A percentile compares a stretch with the other conserved stretches of the same genome.
These are phyloP conservation scores for Kodamaea fungicola DNA, from an alignment of 1,139 yeast species.

Conservation along the genomic window DNA sequence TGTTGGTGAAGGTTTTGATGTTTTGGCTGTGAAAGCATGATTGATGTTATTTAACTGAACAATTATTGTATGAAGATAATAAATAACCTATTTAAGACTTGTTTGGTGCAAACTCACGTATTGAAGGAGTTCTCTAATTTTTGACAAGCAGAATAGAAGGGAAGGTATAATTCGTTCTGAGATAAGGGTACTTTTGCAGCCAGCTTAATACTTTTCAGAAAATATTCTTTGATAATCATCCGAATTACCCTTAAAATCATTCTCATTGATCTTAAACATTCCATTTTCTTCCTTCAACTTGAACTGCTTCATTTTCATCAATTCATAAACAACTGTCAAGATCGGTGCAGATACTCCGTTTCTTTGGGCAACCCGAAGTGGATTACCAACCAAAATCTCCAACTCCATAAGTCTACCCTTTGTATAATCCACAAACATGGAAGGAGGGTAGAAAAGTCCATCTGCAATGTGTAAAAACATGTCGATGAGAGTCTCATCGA, in stretches of 20 bases:
- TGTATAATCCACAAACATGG: constrained; percentile 68
- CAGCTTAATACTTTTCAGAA: constrained; percentile 2
- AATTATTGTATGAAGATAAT: too few relatives aligned
- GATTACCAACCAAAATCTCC: constrained; percentile 71
- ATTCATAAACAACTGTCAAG: constrained; percentile 51
- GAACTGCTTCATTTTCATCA: constrained; percentile 59
- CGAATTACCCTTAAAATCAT: constrained; percentile 27
- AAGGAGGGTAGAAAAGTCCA: constrained; percentile 63
- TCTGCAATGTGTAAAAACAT: constrained; percentile 57
- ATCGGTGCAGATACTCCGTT: constrained; percentile 57
- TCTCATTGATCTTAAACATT: constrained; percentile 27
- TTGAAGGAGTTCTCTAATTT: too few relatives aligned
- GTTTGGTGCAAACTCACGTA: too few relatives aligned
- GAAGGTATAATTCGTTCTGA: too few relatives aligned
- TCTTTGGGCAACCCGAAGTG: constrained; percentile 55
- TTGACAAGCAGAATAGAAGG: too few relatives aligned
- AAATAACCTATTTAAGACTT: too few relatives aligned
- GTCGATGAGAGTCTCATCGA: constrained; percentile 44
- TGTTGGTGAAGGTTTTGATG: constrained; percentile 21
- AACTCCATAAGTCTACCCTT: constrained; percentile 70
- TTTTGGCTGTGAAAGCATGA: constrained; percentile 22
- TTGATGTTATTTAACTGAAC: neutral
- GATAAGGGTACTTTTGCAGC: too few relatives aligned
- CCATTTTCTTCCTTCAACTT: constrained; percentile 54
- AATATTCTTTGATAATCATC: constrained; percentile 30